Percentiles rank a stretch among this genome's conserved stretches.
Evolutionary conservation across 2,329 filamentous ascomycete species (phyloP).

Genomic region (Fusarium aywerte): DNA sequence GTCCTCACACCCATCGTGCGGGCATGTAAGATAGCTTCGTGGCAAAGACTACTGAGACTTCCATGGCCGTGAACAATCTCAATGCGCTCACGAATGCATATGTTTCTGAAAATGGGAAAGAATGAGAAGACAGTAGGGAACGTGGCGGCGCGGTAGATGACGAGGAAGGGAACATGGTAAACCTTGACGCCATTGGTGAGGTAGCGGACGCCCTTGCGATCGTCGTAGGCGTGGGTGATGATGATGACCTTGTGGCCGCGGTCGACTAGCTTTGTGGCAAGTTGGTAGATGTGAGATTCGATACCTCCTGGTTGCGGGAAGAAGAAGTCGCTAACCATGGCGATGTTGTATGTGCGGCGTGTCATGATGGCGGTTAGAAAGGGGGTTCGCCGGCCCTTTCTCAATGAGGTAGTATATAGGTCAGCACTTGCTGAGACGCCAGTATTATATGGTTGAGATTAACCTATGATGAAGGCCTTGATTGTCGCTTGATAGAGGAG

Average conservation of each 20-base stretch:
- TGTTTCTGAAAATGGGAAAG: conserved; percentile 97
- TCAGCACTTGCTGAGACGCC: conserved; percentile 19
- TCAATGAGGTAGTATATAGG: background rate
- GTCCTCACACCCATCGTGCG: conserved; percentile 96
- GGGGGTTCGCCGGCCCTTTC: conserved; percentile 1
- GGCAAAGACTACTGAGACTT: conserved; percentile 90
- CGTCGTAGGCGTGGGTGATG: conserved; percentile 94
- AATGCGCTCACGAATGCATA: conserved; percentile 91
- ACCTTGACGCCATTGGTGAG: conserved; percentile 98
- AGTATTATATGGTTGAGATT: background rate
- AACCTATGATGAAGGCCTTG: background rate
- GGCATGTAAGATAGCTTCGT: conserved; percentile 94
- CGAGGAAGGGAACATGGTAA: conserved; percentile 95
- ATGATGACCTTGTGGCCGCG: conserved; percentile 98
- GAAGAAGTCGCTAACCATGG: conserved; percentile 99
- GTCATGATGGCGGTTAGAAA: conserved; percentile 55
- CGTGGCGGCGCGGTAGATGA: conserved; percentile 92
- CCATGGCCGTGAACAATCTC: conserved; percentile 99
- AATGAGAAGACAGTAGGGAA: conserved; percentile 99
- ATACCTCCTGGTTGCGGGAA: conserved; percentile 96
- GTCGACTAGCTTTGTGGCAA: conserved; percentile 95
- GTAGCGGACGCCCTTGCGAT: conserved; percentile 90
- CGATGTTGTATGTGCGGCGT: conserved; percentile 73
- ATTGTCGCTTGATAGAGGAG: conserved; percentile 1
- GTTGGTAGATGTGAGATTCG: conserved; percentile 98